Percentiles rank a stretch among this genome's conserved stretches.
These are phyloP conservation scores for Salix dunnii DNA, from an alignment of 345 rosid genomes.

Conservation along the genomic window DNA sequence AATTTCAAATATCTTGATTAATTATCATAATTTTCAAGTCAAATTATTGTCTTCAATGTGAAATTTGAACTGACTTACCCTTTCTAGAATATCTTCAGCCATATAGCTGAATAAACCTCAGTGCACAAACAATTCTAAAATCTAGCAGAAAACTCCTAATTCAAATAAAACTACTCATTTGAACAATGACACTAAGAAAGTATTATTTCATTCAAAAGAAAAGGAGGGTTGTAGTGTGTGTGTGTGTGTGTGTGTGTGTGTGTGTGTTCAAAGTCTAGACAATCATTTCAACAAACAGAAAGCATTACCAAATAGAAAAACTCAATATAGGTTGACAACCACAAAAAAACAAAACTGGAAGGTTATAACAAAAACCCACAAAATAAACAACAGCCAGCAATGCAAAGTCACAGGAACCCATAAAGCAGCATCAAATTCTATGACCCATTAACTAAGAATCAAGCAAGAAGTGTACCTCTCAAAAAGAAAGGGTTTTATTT, in stretches of 20 bases:
- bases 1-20: no score
- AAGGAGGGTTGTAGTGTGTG: no score
- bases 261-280: constrained; percentile 1
- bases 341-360: no score
- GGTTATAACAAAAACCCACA: neutral
- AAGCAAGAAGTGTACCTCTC: constrained; percentile 21
- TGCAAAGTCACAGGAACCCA: neutral
- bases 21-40: no score
- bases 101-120: neutral
- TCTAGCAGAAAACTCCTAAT: neutral
- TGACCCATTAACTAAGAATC: constrained; percentile 6
- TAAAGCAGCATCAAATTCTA: constrained; percentile 1
- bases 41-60: no score
- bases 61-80: no score
- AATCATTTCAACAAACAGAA: neutral
- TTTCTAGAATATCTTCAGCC: no score
- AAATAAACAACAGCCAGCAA: neutral
- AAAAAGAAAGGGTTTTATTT: no score
- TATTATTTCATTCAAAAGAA: no score
- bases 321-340: no score
- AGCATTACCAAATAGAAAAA: no score
- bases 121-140: neutral
- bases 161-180: neutral
- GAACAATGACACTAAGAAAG: no score
- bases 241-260: neutral